These are phyloP conservation scores for Sphaerosporella brunnea DNA, from an alignment of 495 filamentous ascomycete genomes.

Conservation along the genomic window DNA sequence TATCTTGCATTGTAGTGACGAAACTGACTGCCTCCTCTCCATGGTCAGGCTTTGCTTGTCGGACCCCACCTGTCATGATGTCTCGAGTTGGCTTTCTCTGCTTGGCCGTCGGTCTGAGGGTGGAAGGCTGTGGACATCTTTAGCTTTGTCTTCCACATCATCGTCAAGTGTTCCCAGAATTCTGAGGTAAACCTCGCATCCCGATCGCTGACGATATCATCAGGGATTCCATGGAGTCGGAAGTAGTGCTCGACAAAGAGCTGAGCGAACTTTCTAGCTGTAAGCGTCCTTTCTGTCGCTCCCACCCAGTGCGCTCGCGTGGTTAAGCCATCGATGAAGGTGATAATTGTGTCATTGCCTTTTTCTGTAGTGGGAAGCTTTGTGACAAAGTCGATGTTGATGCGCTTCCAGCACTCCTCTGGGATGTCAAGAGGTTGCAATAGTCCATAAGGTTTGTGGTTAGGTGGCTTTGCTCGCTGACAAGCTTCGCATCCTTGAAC, in stretches of 20 bases:
- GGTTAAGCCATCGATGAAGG: constrained; percentile 6
- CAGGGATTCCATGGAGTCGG: neutral
- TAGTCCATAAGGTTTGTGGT: neutral
- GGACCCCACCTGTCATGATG: neutral
- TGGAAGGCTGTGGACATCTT: neutral
- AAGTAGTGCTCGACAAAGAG: neutral
- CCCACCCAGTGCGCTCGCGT: constrained; percentile 3
- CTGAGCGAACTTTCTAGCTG: constrained; percentile 1
- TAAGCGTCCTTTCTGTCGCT: neutral
- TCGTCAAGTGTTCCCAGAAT: neutral
- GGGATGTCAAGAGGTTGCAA: constrained; percentile 1
- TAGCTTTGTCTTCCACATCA: neutral
- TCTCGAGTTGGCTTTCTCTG: neutral
- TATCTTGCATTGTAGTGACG: neutral
- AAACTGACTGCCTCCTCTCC: neutral
- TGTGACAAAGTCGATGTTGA: constrained; percentile 8
- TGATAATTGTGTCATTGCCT: constrained; percentile 1
- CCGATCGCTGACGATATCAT: neutral
- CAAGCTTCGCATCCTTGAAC: neutral
- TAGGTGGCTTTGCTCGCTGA: neutral
- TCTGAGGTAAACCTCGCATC: neutral
- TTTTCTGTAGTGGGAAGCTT: neutral
- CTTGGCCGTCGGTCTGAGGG: neutral
- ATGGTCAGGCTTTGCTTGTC: neutral
- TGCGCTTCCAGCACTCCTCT: neutral